Evolutionary conservation across 2,329 filamentous ascomycete genomes (phyloP).

Genomic region (Colletotrichum siamense): DNA sequence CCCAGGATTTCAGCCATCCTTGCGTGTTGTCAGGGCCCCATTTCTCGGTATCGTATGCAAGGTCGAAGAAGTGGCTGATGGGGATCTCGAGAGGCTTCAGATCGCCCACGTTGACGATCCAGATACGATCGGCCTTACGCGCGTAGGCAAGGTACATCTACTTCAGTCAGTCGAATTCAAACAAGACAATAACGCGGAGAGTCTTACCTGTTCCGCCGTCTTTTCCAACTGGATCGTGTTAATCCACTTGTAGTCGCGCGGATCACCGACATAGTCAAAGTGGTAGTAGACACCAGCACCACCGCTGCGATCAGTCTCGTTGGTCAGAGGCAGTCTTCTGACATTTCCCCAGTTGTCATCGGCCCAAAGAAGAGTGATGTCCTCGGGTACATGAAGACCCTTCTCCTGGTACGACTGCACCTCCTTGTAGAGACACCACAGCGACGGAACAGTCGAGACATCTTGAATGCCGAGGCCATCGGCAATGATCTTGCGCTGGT

Average conservation of each 20-base stretch:
- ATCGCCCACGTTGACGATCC: slow-evolving; percentile 73
- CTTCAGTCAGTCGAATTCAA: neutral
- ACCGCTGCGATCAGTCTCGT: slow-evolving; percentile 64
- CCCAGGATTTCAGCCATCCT: slow-evolving; percentile 63
- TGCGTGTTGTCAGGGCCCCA: slow-evolving; percentile 62
- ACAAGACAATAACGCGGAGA: neutral
- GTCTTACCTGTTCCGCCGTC: slow-evolving; percentile 54
- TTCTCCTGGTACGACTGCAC: slow-evolving; percentile 73
- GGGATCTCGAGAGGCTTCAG: slow-evolving; percentile 70
- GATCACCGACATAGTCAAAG: slow-evolving; percentile 57
- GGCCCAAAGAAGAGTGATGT: slow-evolving; percentile 71
- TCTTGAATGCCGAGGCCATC: slow-evolving; percentile 57
- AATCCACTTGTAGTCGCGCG: slow-evolving; percentile 62
- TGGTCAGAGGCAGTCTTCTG: slow-evolving; percentile 62
- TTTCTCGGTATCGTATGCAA: slow-evolving; percentile 67
- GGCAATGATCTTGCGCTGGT: slow-evolving; percentile 64
- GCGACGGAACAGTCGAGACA: slow-evolving; percentile 63
- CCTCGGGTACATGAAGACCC: slow-evolving; percentile 64
- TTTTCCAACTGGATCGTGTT: slow-evolving; percentile 69
- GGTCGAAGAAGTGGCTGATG: slow-evolving; percentile 70
- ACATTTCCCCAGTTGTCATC: slow-evolving; percentile 76
- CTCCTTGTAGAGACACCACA: slow-evolving; percentile 79
- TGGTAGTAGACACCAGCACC: slow-evolving; percentile 73
- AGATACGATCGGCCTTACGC: slow-evolving; percentile 64
- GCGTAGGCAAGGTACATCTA: slow-evolving; percentile 66